Conservation (phyloP, 768 basidiomycete species). For the Neoboletus brunneissimus region DNA sequence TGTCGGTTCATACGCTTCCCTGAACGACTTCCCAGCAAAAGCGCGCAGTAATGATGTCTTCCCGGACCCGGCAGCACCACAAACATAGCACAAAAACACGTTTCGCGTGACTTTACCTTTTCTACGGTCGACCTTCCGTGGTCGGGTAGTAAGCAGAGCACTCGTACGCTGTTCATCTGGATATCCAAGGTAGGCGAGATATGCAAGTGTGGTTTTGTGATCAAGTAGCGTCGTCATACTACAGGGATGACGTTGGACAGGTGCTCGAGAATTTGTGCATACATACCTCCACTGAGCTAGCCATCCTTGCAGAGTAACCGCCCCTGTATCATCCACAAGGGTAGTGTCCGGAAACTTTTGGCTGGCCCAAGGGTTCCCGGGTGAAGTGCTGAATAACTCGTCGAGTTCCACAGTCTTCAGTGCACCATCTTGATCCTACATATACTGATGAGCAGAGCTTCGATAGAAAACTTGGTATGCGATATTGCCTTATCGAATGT, state of each 20-base stretch:
- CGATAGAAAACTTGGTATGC: background rate
- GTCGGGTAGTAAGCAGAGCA: constrained; percentile 81
- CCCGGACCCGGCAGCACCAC: constrained; percentile 93
- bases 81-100: constrained; percentile 90
- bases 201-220: constrained; percentile 85
- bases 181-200: constrained; percentile 94
- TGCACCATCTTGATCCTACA: constrained; percentile 92
- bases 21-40: constrained; percentile 83
- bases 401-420: constrained; percentile 79
- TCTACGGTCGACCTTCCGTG: constrained; percentile 79
- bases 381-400: constrained; percentile 89
- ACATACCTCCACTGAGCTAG: constrained; percentile 95
- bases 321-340: constrained; percentile 79
- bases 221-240: constrained; percentile 99
- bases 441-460: constrained; percentile 1
- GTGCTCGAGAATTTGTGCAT: background rate
- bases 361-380: constrained; percentile 95
- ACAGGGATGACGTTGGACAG: background rate
- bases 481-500: constrained; percentile 80
- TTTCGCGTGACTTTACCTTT: constrained; percentile 88
- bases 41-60: constrained; percentile 85
- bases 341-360: constrained; percentile 91
- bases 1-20: constrained; percentile 78
- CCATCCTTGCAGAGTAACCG: constrained; percentile 97
- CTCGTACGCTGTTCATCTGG: constrained; percentile 73